Evolutionary conservation across 2,329 filamentous ascomycete species (phyloP).

Genomic region (Talaromyces pinophilus): DNA sequence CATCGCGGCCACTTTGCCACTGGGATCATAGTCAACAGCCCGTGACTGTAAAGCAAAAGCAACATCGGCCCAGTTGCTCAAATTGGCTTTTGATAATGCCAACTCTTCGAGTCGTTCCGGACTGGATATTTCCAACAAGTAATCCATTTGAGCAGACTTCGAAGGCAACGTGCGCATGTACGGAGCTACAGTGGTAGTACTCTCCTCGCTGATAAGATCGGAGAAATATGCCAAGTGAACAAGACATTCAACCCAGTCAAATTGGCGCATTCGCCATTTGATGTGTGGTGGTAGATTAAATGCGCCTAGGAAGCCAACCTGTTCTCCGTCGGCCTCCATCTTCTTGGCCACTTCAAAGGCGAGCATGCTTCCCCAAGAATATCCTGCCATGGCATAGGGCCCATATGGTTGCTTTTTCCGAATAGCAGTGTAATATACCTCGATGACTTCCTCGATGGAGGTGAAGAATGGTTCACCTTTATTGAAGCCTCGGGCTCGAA

Average conservation of each 20-base stretch:
- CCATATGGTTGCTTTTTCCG: constrained; percentile 49
- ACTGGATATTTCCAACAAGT: constrained; percentile 1
- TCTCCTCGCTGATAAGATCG: constrained; percentile 41
- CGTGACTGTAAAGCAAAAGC: not conserved
- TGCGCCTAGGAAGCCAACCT: constrained; percentile 48
- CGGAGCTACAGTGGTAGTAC: not conserved
- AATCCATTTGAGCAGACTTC: constrained; percentile 13
- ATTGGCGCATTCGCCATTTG: constrained; percentile 45
- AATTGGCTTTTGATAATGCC: constrained; percentile 5
- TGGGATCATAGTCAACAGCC: not conserved
- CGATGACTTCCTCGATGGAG: constrained; percentile 43
- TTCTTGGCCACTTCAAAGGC: constrained; percentile 55
- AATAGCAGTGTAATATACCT: constrained; percentile 46
- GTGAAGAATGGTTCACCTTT: constrained; percentile 41
- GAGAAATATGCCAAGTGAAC: constrained; percentile 48
- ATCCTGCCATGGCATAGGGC: constrained; percentile 56
- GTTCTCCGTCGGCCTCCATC: constrained; percentile 42
- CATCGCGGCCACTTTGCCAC: constrained; percentile 41
- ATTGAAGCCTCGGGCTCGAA: constrained; percentile 51
- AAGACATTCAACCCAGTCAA: constrained; percentile 44
- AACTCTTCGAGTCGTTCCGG: not conserved
- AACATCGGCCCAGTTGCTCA: constrained; percentile 3
- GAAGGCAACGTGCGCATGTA: not conserved
- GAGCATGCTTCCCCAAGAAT: constrained; percentile 53
- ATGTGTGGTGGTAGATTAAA: constrained; percentile 56